Base-by-base conservation (phyloP, 1,284 basidiomycete genomes). In the Flammula alnicola region DNA sequence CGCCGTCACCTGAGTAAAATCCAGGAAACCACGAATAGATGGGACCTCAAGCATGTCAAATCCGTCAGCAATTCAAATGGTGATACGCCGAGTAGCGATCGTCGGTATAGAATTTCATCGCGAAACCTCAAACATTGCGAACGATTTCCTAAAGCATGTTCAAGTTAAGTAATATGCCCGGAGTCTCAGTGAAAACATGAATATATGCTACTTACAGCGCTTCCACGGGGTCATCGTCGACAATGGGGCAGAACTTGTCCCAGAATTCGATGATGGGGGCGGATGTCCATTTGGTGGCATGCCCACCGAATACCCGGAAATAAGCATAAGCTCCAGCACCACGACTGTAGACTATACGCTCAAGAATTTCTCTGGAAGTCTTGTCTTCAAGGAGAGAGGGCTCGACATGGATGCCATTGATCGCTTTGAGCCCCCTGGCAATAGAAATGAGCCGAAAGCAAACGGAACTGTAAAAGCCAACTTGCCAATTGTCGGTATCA, bases 41-140 rank as follows among this genome's bases (percentile, higher is more conserved):
- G 77, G 65, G 25, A 89, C 81, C 51, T 84, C 81, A 1, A 67
- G 58, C 30, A 72, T 65, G 52, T 88, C 80, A 69, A 88, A 92
- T 0, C 90, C 89, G 47, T 93, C 88, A 7, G 82, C 77, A 19
- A 91, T 64, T 44, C 91, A 73, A 47, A 94, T 80, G 30, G 84
- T 90, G 51, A 94, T 81, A 37, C 89, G 80, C 23, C 90, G 82
- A 2, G 76, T 79, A 8, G 76, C 70, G 59, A 88, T 80, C 0
- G 85, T 90, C 3, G 91, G 84, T 35, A 74, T 93, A 93, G 59
- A 94, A 83, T 61, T 91, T 86, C 47, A 78, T 72, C 0, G 92
- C 90, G 59, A 95, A 94, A 0, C 92, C 92, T 56, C 92, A 81
- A 16, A 91, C 88, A 61, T 95, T 91, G 35, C 92, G 82, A 17